Evolutionary conservation across 768 basidiomycete genomes (phyloP).

Genomic region (Tulasnella calospora): DNA sequence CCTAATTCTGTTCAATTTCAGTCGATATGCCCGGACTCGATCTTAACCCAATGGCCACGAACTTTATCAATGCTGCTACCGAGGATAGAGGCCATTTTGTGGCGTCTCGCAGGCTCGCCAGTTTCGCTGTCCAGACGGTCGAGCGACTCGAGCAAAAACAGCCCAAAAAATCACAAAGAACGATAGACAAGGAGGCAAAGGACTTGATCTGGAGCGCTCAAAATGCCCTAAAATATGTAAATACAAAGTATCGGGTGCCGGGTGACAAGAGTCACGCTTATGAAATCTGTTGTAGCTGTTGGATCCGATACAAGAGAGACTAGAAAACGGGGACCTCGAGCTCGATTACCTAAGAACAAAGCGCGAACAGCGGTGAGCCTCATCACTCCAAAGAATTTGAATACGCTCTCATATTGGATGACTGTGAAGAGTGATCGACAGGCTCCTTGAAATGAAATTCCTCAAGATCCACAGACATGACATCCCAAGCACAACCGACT

Average conservation of each 20-base stretch:
- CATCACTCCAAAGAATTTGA: not conserved
- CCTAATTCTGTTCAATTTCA: not conserved
- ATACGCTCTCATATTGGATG: not conserved
- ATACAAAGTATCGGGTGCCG: too few relatives aligned
- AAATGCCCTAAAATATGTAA: not conserved
- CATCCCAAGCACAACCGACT: not conserved
- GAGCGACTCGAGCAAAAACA: not conserved
- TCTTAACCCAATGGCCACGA: not conserved
- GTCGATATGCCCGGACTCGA: not conserved
- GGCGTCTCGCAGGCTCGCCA: not conserved
- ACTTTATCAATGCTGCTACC: not conserved
- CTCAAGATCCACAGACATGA: not conserved
- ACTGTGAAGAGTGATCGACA: not conserved
- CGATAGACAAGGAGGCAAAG: not conserved
- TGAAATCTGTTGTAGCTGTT: not conserved
- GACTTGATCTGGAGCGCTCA: not conserved
- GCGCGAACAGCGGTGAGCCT: not conserved
- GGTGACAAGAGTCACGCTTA: not conserved
- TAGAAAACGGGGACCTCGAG: not conserved
- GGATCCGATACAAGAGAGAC: not conserved
- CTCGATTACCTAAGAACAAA: not conserved
- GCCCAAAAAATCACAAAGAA: not conserved
- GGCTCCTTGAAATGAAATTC: not conserved
- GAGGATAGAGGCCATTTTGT: not conserved
- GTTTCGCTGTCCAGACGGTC: not conserved